These are phyloP conservation scores for Coprinopsis sp. DNA, from an alignment of 768 basidiomycete genomes.

Conservation along the genomic window DNA sequence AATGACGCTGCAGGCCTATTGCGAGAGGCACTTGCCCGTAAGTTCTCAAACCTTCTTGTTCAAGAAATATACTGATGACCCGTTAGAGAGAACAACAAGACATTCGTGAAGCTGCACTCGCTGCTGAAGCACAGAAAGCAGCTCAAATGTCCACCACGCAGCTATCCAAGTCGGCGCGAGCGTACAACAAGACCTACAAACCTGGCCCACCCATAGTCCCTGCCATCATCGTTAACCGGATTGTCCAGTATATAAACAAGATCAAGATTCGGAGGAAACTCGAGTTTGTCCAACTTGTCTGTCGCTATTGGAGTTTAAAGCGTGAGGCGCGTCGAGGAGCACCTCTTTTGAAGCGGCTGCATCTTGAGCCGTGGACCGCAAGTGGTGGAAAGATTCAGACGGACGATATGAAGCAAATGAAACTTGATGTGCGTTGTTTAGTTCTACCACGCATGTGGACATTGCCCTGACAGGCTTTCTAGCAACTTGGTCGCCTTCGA, in stretches of 20 bases:
- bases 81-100: slow-evolving; percentile 65
- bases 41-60: slow-evolving; percentile 21
- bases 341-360: slow-evolving; percentile 85
- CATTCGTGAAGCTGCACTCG: slow-evolving; percentile 49
- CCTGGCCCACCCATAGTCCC: slow-evolving; percentile 93
- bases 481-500: slow-evolving; percentile 60
- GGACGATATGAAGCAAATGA: slow-evolving; percentile 78
- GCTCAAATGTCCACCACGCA: slow-evolving; percentile 35
- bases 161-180: slow-evolving; percentile 76
- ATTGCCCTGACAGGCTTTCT: slow-evolving; percentile 4
- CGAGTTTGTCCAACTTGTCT: slow-evolving; percentile 73
- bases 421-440: slow-evolving; percentile 61
- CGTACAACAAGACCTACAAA: slow-evolving; percentile 88
- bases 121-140: slow-evolving; percentile 43
- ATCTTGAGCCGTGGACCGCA: slow-evolving; percentile 97
- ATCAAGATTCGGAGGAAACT: slow-evolving; percentile 69
- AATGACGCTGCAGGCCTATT: slow-evolving; percentile 71
- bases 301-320: slow-evolving; percentile 97
- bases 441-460: not conserved
- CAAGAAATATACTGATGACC: not conserved
- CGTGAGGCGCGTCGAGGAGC: slow-evolving; percentile 90
- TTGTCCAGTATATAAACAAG: slow-evolving; percentile 68
- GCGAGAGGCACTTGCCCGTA: slow-evolving; percentile 90
- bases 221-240: slow-evolving; percentile 71
- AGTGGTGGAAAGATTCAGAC: slow-evolving; percentile 62